Evolutionary conservation across 179 eudicot species (phyloP), one percentile per base, ranked within the genome.

Genomic region (Spergularia azorica): DNA sequence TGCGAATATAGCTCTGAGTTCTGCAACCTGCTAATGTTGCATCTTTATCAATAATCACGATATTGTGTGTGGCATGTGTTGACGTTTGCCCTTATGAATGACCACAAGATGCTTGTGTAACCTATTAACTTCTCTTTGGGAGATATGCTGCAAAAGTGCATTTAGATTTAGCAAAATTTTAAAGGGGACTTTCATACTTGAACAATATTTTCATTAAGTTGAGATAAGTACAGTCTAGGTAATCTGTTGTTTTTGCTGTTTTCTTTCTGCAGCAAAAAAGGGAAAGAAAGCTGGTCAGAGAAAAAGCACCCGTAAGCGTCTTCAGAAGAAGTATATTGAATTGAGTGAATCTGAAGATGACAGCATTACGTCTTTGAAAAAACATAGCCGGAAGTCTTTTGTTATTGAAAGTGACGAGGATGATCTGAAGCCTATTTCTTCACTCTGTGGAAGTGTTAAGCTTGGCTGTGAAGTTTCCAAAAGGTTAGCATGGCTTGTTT

Each of bases 291-390:
- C 73, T 62, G 76, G 54, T 38, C 70, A 48, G 54, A 77, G 48
- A 20, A 91, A 84, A 67, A 43, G 26, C 16, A 62, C 16, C 43
- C 70, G 16, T 50, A 91, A 80, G 67, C 81, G 84, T 59, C 93
- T 84, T 39, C 87, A 78, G 77, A 92, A 90, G 86, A 88, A 76
- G 61, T 82, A 65, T 76, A 9, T 46, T 46, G 83, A 67, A 68
- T 63, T 85, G 21, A 82, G 82, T 64, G 95, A 86, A 18, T 88
- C 94, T 58, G 97, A 92, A 66, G 88, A 86, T 68, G 92, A 84
- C 15, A 70, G 48, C 68, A 61, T 48, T 32, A 67, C 83, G 9
- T 63, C 51, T 63, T 83, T 76, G 75, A 62, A 83, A 54, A 86
- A 82, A 21, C 63, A 67, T n/a, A 51, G 50, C 58, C 18, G 38